Conservation (phyloP, 2,329 filamentous ascomycete species). For the Myriosclerotinia curreyana region DNA sequence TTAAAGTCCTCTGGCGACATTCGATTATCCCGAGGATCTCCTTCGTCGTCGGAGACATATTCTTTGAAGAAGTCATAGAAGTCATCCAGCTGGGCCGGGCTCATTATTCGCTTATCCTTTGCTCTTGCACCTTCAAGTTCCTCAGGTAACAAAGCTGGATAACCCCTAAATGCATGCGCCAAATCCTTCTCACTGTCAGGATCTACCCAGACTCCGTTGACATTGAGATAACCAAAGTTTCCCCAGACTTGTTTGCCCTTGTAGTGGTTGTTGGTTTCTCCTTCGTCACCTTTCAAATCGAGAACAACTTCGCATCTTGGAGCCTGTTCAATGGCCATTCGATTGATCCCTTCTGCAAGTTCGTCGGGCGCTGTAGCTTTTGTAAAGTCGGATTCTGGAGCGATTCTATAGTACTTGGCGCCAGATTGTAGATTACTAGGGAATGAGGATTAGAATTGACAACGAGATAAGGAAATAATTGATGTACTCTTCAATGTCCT, state of each 20-base stretch:
- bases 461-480: neutral
- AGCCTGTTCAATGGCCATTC: neutral
- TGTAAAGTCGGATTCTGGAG: neutral
- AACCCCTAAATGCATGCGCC: conserved; percentile 25
- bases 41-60: conserved; percentile 45
- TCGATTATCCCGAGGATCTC: conserved; percentile 39
- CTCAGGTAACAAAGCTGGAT: conserved; percentile 9
- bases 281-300: conserved; percentile 14
- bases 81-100: conserved; percentile 23
- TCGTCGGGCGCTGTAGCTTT: neutral
- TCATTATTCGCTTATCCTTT: conserved; percentile 27
- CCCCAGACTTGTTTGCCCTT: conserved; percentile 28
- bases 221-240: conserved; percentile 36
- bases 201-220: conserved; percentile 35
- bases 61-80: conserved; percentile 30
- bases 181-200: conserved; percentile 34
- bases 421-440: conserved; percentile 12
- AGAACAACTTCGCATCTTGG: conserved; percentile 12
- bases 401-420: conserved; percentile 15
- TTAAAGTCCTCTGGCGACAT: conserved; percentile 47
- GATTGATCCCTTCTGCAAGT: neutral
- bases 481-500: conserved; percentile 9
- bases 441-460: neutral
- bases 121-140: conserved; percentile 19
- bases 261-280: conserved; percentile 26